Percentiles rank a stretch among this genome's conserved stretches.
These are phyloP conservation scores for Stemphylium beticola DNA, from an alignment of 2,329 filamentous ascomycete species.

Conservation along the genomic window DNA sequence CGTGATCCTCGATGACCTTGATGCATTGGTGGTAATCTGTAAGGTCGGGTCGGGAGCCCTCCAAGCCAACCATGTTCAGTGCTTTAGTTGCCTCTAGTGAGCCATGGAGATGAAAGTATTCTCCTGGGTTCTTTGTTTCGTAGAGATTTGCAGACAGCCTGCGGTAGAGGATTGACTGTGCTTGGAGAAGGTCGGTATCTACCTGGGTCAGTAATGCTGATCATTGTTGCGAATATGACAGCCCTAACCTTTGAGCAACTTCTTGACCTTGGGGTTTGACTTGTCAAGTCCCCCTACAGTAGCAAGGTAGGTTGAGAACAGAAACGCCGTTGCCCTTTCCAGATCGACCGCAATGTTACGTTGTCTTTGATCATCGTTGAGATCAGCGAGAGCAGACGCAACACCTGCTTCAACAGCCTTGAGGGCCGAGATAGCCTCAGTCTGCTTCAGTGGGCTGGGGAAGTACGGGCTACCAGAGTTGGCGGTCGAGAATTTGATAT, in stretches of 20 bases:
- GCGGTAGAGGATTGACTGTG: slow-evolving; percentile 74
- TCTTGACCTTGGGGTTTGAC: slow-evolving; percentile 53
- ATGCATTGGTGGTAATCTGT: slow-evolving; percentile 54
- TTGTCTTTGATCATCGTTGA: slow-evolving; percentile 55
- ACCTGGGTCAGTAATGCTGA: slow-evolving; percentile 14
- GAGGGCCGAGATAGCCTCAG: slow-evolving; percentile 60
- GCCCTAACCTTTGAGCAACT: slow-evolving; percentile 50
- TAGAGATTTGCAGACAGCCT: slow-evolving; percentile 77
- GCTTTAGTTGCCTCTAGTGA: slow-evolving; percentile 74
- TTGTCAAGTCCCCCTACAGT: slow-evolving; percentile 60
- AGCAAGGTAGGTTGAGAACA: slow-evolving; percentile 65
- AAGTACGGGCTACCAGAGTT: slow-evolving; percentile 51
- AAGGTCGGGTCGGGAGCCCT: slow-evolving; percentile 65
- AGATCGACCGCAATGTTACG: slow-evolving; percentile 59
- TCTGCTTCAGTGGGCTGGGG: slow-evolving; percentile 58
- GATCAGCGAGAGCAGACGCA: slow-evolving; percentile 65
- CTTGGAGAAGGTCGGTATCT: slow-evolving; percentile 75
- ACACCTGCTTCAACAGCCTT: slow-evolving; percentile 66
- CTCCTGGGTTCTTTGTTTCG: slow-evolving; percentile 67
- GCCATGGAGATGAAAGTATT: slow-evolving; percentile 78
- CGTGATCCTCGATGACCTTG: slow-evolving; percentile 51
- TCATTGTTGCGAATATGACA: neutral
- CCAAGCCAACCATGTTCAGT: slow-evolving; percentile 72
- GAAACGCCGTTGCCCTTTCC: slow-evolving; percentile 61
- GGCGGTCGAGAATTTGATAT: slow-evolving; percentile 42